These are phyloP conservation scores for Pythium insidiosum DNA, from an alignment of 352 stramenopile genomes.

Conservation along the genomic window DNA sequence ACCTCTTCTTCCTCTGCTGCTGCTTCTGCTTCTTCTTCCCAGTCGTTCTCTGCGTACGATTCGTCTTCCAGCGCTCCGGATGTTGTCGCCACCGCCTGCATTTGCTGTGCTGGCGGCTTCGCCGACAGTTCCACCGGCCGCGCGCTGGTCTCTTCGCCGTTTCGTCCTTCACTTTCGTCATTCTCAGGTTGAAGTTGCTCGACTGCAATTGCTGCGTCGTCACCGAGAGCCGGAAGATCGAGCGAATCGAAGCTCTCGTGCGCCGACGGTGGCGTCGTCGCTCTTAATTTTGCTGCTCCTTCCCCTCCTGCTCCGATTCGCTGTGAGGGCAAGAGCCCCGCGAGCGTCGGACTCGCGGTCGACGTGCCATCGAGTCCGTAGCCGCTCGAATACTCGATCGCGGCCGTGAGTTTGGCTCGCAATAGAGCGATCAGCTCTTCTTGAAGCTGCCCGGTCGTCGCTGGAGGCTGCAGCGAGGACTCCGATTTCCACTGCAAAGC, in stretches of 20 bases:
- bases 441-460: conserved; percentile 23
- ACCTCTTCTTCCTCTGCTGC: no score
- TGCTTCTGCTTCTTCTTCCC: conserved; percentile 43
- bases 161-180: conserved; percentile 4
- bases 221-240: conserved; percentile 32
- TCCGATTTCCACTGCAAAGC: conserved; percentile 44
- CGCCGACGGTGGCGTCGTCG: neutral
- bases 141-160: conserved; percentile 5
- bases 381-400: conserved; percentile 52
- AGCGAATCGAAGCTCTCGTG: conserved; percentile 62
- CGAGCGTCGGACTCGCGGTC: neutral
- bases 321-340: conserved; percentile 10
- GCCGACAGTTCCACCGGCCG: no score
- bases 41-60: conserved; percentile 53
- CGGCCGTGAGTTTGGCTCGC: conserved; percentile 37
- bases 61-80: conserved; percentile 20
- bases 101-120: no score
- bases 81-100: neutral
- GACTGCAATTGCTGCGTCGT: neutral
- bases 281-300: conserved; percentile 1
- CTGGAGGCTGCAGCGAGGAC: conserved; percentile 20
- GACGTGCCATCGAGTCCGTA: conserved; percentile 57
- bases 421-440: conserved; percentile 31
- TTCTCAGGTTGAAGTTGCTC: conserved; percentile 3
- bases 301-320: neutral